Evolutionary conservation across 1,139 yeast species (phyloP).

Genomic region (Debaryomycetaceae sp.): DNA sequence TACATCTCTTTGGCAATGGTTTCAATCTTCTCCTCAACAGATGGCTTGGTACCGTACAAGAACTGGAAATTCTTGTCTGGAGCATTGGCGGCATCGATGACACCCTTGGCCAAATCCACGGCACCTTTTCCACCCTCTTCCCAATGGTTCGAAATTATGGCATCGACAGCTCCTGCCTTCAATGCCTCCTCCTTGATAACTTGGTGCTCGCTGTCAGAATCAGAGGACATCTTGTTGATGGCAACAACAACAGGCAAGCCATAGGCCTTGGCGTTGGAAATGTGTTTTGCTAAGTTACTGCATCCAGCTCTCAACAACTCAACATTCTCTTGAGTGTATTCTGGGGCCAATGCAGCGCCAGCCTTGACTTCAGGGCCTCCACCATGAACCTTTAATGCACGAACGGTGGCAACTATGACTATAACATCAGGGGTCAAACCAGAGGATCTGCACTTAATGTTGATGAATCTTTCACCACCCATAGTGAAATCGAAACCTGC

Average conservation of each 20-base stretch:
- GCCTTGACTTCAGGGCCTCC: conserved; percentile 99
- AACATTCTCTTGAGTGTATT: conserved; percentile 79
- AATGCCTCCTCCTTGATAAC: conserved; percentile 80
- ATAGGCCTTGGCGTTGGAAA: conserved; percentile 77
- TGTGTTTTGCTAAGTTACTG: conserved; percentile 88
- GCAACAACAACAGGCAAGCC: conserved; percentile 97
- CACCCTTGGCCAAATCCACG: conserved; percentile 80
- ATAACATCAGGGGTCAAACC: conserved; percentile 90
- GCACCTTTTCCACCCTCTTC: conserved; percentile 98
- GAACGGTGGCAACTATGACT: conserved; percentile 93
- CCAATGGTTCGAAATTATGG: conserved; percentile 96
- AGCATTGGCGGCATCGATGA: conserved; percentile 65
- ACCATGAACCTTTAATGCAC: conserved; percentile 96
- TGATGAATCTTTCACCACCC: conserved; percentile 98
- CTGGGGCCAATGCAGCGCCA: conserved; percentile 86
- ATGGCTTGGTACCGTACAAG: conserved; percentile 66
- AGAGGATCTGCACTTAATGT: conserved; percentile 92
- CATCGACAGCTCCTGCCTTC: conserved; percentile 93
- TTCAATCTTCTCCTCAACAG: conserved; percentile 80
- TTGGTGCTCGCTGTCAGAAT: conserved; percentile 78
- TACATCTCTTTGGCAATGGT: conserved; percentile 88
- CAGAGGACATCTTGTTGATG: conserved; percentile 86
- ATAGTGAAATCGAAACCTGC: conserved; percentile 99
- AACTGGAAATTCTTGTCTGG: conserved; percentile 56
- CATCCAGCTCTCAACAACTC: conserved; percentile 84